Evolutionary conservation across 208 protist genomes (phyloP).

Genomic region (Leishmania mexicana): DNA sequence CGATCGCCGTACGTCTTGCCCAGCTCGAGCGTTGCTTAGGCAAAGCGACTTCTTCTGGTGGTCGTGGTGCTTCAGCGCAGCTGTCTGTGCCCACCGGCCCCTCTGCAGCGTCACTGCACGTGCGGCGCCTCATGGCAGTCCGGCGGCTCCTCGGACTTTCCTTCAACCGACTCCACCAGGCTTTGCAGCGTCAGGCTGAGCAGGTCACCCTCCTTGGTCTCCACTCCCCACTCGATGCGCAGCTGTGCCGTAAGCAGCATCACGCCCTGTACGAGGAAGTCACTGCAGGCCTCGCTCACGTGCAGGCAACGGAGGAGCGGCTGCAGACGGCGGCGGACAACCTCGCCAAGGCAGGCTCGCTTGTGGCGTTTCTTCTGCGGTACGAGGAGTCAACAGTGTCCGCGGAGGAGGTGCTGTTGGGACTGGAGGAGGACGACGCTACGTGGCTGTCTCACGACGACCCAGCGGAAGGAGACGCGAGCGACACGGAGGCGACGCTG

Average conservation of each 20-base stretch:
- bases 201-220: constrained; percentile 49
- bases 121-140: constrained; percentile 57
- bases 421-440: constrained; percentile 54
- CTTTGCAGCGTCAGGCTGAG: constrained; percentile 65
- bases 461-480: background rate
- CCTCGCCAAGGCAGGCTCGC: constrained; percentile 36
- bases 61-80: background rate
- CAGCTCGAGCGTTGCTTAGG: constrained; percentile 50
- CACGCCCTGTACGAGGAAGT: constrained; percentile 54
- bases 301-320: constrained; percentile 40
- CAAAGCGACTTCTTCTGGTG: background rate
- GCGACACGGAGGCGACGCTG: background rate
- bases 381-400: constrained; percentile 26
- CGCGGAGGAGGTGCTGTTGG: constrained; percentile 31
- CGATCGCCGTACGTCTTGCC: constrained; percentile 44
- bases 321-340: constrained; percentile 21
- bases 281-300: constrained; percentile 47
- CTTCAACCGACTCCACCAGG: constrained; percentile 57
- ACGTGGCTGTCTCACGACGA: constrained; percentile 36
- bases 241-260: constrained; percentile 56
- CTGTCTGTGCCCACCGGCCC: background rate
- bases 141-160: constrained; percentile 59
- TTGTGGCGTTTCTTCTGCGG: constrained; percentile 51
- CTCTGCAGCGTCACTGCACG: constrained; percentile 4
- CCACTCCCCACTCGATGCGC: constrained; percentile 61